Evolutionary conservation across 208 protist genomes (phyloP), one percentile per base, ranked within the genome.

Genomic region (Vickermania spadyakhi): DNA sequence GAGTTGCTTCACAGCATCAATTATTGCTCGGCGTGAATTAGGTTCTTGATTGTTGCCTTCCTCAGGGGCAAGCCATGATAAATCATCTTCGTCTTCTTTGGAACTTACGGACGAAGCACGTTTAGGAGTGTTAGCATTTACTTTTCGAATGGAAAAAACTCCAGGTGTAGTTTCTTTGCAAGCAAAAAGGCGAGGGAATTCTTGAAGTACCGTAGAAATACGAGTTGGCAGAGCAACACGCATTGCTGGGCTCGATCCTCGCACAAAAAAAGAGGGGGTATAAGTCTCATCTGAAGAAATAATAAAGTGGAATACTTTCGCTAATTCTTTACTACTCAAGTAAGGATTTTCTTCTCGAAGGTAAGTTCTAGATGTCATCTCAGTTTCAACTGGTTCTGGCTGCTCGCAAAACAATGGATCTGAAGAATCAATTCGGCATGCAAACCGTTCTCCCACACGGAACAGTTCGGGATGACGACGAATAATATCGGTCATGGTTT

Each of bases 321-420:
- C 87, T 13, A 90, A 28, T 21, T 89, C 84, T 7, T 63, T 36
- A 11, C 69, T 67, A 2, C 68, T 79, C 27, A 72, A 60, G 61
- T 94, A 94, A 58, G 87, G 87, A 70, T 91, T 94, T 58, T 89
- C 79, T 31, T 80, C 72, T n/a, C 77, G 62, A 49, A 80, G 45
- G 28, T 58, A 26, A 25, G 76, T 67, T 0, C 75, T 67, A 0
- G 78, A 68, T 22, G 69, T 77, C 60, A 81, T 68, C 29, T 84
- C 79, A 31, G 74, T 64, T 11, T 50, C 60, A 2, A 54, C 52
- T 7, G 82, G 86, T 62, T 89, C 81, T 13, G 66, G 52, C 57
- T 79, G 68, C 52, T 66, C 72, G 13, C 31, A 26, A 14, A 68
- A 50, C 25, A 83, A 52, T 42, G 84, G 81, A 56, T 94, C 72